A percentile compares a stretch with the other conserved stretches of the same genome.
These are phyloP conservation scores for Phytophthora kernoviae DNA, from an alignment of 352 stramenopile genomes.

Conservation along the genomic window DNA sequence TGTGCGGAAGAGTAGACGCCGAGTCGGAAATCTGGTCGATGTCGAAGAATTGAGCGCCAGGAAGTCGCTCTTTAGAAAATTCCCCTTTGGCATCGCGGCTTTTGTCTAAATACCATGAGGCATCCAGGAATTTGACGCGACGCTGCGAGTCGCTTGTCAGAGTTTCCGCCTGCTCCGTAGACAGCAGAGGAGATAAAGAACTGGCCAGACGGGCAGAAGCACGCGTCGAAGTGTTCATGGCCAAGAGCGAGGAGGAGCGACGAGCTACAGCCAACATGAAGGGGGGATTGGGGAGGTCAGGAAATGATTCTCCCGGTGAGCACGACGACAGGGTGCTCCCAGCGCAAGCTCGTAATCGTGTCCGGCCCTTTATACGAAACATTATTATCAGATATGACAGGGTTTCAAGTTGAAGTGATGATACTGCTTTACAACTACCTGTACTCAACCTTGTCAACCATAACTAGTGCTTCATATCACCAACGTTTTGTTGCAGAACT, in stretches of 20 bases:
- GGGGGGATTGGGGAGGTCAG: background rate
- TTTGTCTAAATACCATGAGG: slow-evolving; percentile 85
- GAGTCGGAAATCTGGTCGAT: slow-evolving; percentile 87
- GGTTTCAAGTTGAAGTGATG: too few species aligned
- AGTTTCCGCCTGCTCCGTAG: slow-evolving; percentile 52
- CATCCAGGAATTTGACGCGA: slow-evolving; percentile 73
- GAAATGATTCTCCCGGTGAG: too few species aligned
- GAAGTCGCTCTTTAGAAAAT: slow-evolving; percentile 68
- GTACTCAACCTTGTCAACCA: too few species aligned
- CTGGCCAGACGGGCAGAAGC: slow-evolving; percentile 8
- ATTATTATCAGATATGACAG: too few species aligned
- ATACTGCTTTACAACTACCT: too few species aligned
- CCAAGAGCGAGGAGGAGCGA: slow-evolving; percentile 8
- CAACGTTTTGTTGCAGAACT: too few species aligned
- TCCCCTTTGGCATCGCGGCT: slow-evolving; percentile 65
- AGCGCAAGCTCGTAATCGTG: too few species aligned
- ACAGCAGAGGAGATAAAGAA: slow-evolving; percentile 51
- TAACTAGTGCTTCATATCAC: too few species aligned
- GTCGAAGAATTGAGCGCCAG: slow-evolving; percentile 91
- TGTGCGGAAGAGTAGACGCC: slow-evolving; percentile 80
- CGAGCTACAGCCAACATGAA: slow-evolving; percentile 9
- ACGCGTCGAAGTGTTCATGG: slow-evolving; percentile 16
- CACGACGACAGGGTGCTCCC: too few species aligned
- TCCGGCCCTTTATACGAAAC: too few species aligned
- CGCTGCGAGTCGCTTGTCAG: slow-evolving; percentile 31